Conservation (phyloP, 371 early-diverging fungal genomes). For the Sporodiniella umbellata region DNA sequence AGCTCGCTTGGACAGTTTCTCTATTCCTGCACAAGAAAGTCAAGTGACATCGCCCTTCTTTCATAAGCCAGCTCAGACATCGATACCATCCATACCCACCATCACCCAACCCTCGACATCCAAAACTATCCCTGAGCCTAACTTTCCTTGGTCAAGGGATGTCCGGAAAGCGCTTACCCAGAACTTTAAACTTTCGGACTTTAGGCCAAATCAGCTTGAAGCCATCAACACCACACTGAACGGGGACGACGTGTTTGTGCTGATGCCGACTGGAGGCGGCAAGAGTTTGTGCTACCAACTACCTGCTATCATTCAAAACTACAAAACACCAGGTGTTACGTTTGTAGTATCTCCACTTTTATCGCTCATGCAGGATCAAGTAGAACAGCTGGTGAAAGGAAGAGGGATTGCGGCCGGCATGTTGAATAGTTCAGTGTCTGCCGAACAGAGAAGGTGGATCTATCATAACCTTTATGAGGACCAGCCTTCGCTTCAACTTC, state of each 20-base stretch:
- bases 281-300: constrained; percentile 98
- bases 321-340: constrained; percentile 71
- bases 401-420: constrained; percentile 79
- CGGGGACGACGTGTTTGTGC: constrained; percentile 94
- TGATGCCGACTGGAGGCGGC: constrained; percentile 99
- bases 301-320: constrained; percentile 76
- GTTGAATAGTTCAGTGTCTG: constrained; percentile 63
- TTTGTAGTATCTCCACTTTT: constrained; percentile 97
- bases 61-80: not conserved
- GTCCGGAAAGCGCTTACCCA: constrained; percentile 69
- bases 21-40: too few relatives aligned
- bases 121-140: constrained; percentile 3
- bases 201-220: constrained; percentile 91
- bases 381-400: constrained; percentile 70
- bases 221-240: constrained; percentile 90
- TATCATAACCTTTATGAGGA: constrained; percentile 49
- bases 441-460: constrained; percentile 52
- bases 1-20: too few relatives aligned
- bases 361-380: constrained; percentile 98
- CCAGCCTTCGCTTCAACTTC: constrained; percentile 50
- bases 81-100: not conserved
- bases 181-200: constrained; percentile 77
- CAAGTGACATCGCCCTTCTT: not conserved
- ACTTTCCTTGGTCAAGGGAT: constrained; percentile 76
- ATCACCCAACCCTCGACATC: not conserved